These are phyloP conservation scores for Macrophomina tecta DNA, from an alignment of 2,329 filamentous ascomycete genomes.

Conservation along the genomic window DNA sequence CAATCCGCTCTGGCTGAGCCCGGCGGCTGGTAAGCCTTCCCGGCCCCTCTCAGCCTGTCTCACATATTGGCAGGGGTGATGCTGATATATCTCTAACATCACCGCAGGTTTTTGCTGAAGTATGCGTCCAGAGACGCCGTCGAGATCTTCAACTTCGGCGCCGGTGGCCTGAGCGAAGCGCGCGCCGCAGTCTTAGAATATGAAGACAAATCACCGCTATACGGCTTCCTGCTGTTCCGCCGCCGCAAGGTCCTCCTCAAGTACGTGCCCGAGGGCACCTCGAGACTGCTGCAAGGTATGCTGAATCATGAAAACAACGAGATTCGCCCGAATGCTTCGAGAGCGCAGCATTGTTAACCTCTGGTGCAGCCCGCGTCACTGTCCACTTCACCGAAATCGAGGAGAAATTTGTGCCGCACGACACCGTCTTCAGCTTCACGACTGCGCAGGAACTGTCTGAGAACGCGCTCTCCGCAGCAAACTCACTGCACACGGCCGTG, in stretches of 20 bases:
- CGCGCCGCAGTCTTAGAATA: slow-evolving; percentile 79
- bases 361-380: slow-evolving; percentile 74
- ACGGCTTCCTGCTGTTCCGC: slow-evolving; percentile 88
- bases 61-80: slow-evolving; percentile 27
- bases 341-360: slow-evolving; percentile 13
- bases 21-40: slow-evolving; percentile 83
- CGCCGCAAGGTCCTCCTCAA: slow-evolving; percentile 90
- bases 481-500: slow-evolving; percentile 85
- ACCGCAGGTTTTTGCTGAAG: slow-evolving; percentile 85
- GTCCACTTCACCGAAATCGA: slow-evolving; percentile 68
- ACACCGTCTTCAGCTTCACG: slow-evolving; percentile 80
- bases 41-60: slow-evolving; percentile 12
- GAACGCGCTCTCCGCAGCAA: slow-evolving; percentile 83
- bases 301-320: not conserved
- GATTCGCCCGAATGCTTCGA: not conserved
- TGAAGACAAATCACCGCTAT: slow-evolving; percentile 84
- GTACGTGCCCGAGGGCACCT: slow-evolving; percentile 89
- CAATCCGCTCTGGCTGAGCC: slow-evolving; percentile 79
- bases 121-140: slow-evolving; percentile 90
- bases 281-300: slow-evolving; percentile 88
- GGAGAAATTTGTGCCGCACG: slow-evolving; percentile 80
- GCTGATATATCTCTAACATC: slow-evolving; percentile 15
- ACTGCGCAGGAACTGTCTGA: slow-evolving; percentile 82
- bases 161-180: slow-evolving; percentile 82
- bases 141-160: slow-evolving; percentile 76